Evolutionary conservation across 75 land plant species (phyloP).

Genomic region (Cupressus sempervirens): DNA sequence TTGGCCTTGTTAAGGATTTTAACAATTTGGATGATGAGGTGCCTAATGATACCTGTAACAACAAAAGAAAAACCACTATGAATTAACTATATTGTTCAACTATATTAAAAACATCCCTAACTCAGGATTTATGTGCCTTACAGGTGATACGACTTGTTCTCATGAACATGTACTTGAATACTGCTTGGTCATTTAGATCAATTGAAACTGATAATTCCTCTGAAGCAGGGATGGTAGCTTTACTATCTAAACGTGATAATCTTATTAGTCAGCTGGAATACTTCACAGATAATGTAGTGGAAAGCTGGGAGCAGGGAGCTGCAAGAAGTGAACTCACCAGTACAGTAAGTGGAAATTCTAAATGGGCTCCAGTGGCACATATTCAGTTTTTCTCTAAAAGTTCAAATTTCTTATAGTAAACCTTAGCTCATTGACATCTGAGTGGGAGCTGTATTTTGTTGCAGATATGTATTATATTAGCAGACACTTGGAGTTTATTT

Average conservation of each 20-base stretch:
- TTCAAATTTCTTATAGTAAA: not conserved
- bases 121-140: constrained; percentile 6
- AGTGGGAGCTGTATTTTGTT: not conserved
- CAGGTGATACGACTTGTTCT: constrained; percentile 75
- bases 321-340: constrained; percentile 38
- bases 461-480: constrained; percentile 70
- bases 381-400: not conserved
- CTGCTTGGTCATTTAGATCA: constrained; percentile 64
- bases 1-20: constrained; percentile 38
- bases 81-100: not conserved
- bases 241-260: constrained; percentile 48
- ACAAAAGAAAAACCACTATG: not conserved
- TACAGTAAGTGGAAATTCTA: constrained; percentile 40
- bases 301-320: constrained; percentile 30
- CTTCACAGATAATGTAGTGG: constrained; percentile 29
- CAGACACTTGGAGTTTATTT: constrained; percentile 83
- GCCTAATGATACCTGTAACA: not conserved
- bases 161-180: constrained; percentile 72
- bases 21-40: constrained; percentile 82
- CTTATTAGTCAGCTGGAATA: constrained; percentile 56
- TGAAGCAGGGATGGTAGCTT: constrained; percentile 42
- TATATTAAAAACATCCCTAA: not conserved
- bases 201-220: constrained; percentile 54
- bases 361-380: not conserved
- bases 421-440: constrained; percentile 1